Evolutionary conservation across 345 rosid species (phyloP).

Genomic region (Zanthoxylum bungeanum): DNA sequence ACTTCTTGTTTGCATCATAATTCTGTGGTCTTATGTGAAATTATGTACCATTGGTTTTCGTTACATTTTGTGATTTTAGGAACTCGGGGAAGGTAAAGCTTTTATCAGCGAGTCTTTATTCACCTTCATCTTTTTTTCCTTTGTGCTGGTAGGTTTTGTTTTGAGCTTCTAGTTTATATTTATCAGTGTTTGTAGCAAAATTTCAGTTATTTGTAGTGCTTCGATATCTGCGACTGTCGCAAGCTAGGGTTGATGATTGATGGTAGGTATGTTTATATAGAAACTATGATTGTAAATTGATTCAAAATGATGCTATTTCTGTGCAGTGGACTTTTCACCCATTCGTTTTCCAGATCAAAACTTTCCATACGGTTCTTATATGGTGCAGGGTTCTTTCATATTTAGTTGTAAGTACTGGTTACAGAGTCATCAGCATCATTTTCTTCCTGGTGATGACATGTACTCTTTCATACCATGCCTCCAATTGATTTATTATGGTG

Average conservation of each 20-base stretch:
- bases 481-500: background rate
- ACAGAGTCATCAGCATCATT: background rate
- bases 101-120: slow-evolving; percentile 68
- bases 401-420: slow-evolving; percentile 57
- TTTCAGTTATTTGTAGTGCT: background rate
- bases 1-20: background rate
- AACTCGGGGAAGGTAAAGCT: slow-evolving; percentile 62
- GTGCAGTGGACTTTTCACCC: slow-evolving; percentile 87
- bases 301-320: slow-evolving; percentile 8
- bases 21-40: slow-evolving; percentile 3
- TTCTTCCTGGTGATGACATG: background rate
- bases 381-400: slow-evolving; percentile 83
- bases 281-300: background rate
- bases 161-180: background rate
- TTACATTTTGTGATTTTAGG: slow-evolving; percentile 35
- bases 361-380: slow-evolving; percentile 66
- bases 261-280: background rate
- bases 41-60: background rate
- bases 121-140: slow-evolving; percentile 52
- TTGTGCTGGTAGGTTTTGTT: slow-evolving; percentile 46
- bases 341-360: slow-evolving; percentile 64
- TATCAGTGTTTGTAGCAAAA: background rate
- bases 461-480: background rate
- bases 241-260: background rate
- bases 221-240: background rate